Base-by-base conservation (phyloP, 176 grass and related monocot genomes). In the Elaeis guineensis region DNA sequence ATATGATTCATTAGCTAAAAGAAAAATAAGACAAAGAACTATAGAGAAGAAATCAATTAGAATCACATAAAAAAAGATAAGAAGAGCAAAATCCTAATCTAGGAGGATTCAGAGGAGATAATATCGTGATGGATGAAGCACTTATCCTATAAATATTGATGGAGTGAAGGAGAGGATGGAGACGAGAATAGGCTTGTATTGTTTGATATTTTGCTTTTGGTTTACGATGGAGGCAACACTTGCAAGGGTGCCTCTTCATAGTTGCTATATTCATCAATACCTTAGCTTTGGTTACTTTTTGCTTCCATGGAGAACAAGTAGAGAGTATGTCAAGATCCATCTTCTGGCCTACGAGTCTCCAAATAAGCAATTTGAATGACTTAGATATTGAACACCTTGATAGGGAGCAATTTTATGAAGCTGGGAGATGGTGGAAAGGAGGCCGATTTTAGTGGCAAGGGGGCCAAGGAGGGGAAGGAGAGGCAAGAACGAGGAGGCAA, bases 71-170 rank as follows among this genome's bases (percentile, higher is more conserved):
- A 67, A 26, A 26, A 26, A 35, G 32, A 35, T 35, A 35, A 35
- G 32, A 7, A 35, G 32, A 35, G 7, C 3, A 26, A 55, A 55
- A 55, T 17, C 53, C 18, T 21, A 8, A 55, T 55, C 9, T n/a
- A 55, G 53, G 52, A 55, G 20, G 18, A 8, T 55, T 55, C 20
- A 5, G 19, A 50, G 17, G 24, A n/a, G 80, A 15, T 15, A 17
- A 60, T 92, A 98, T 87, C 89, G 67, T 98, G 87, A 67, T 86
- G 79, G 50, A 98, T 83, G 73, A 98, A 98, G 48, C 87, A 79
- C 79, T 92, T 98, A 65, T 84, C 81, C 69, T 92, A 81, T 19
- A 87, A 62, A 89, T 81, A 59, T 91, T 79, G 63, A 78, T 78
- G 44, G 79, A 76, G 32, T 83, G 16, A 79, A 89, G 2, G 93